Evolutionary conservation across 768 basidiomycete genomes (phyloP).

Genomic region (Rhodocollybia butyracea): DNA sequence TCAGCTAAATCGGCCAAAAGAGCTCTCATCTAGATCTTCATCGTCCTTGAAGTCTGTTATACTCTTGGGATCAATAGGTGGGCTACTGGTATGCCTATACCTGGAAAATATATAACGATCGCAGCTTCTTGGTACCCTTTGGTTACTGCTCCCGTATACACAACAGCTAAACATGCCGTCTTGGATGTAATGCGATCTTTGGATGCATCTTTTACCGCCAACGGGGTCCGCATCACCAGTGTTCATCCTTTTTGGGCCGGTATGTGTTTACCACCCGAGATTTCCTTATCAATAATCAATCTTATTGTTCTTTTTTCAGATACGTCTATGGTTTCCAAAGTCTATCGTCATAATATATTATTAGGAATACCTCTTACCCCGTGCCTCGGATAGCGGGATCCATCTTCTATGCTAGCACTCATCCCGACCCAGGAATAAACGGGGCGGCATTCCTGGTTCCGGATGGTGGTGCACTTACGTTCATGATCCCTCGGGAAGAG

Average conservation of each 20-base stretch:
- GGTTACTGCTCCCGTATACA: conserved; percentile 24
- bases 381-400: conserved; percentile 26
- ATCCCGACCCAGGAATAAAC: conserved; percentile 19
- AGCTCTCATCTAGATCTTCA: neutral
- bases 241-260: conserved; percentile 31
- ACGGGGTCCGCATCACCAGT: conserved; percentile 20
- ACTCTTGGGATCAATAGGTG: conserved; percentile 33
- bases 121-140: conserved; percentile 28
- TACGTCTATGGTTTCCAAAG: conserved; percentile 20
- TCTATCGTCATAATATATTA: conserved; percentile 11
- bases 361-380: conserved; percentile 29
- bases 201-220: conserved; percentile 10
- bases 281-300: neutral
- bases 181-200: conserved; percentile 29
- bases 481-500: conserved; percentile 19
- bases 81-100: neutral
- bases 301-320: conserved; percentile 13
- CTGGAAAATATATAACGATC: neutral
- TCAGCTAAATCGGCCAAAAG: conserved; percentile 8
- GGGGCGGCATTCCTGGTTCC: conserved; percentile 13
- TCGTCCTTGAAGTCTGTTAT: conserved; percentile 27
- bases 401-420: conserved; percentile 27
- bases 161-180: conserved; percentile 29
- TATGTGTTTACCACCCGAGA: neutral
- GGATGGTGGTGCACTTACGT: conserved; percentile 20